Evolutionary conservation across 2,329 filamentous ascomycete species (phyloP), one percentile per base, ranked within the genome.

Genomic region (Leptoxyphium fumago): DNA sequence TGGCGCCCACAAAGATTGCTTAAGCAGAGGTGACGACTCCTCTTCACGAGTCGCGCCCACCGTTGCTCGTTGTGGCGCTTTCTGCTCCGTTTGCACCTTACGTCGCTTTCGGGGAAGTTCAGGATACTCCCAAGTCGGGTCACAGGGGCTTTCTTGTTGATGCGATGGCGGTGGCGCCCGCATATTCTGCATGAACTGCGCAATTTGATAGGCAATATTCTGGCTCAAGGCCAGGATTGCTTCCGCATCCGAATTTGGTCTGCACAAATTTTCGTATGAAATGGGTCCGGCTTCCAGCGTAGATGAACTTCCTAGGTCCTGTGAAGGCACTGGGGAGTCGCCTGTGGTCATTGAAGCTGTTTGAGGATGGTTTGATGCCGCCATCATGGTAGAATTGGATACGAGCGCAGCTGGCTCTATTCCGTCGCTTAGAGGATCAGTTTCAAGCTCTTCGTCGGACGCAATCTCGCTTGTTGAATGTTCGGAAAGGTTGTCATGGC

Each of bases 191-290:
- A 62, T 58, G 38, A 58, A 54, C 17, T 55, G 46, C 2, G 58
- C 56, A 41, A 63, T 54, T 43, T 61, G 57, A 14, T 53, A 52
- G 8, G 60, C 61, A 38, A 63, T 61, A 41, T 50, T 60, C 41
- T 55, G 52, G 29, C 60, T 57, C 10, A 64, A 49, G 10, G 54
- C 52, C 41, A 61, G 48, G 34, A 63, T 57, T n/a, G 51, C 52
- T 11, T 54, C 49, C 9, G 52, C 41, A 29, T 56, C 52, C 29
- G 13, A 10, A n/a, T 38, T 32, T 14, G 21, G 18, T 14, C 32
- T 17, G 5, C 40, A 21, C 13, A 47, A 41, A 30, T 29, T 8
- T 5, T 29, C 34, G 15, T 13, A 11, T 15, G 32, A 32, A 28
- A 14, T 18, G 15, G 36, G 42, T 15, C 38, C 39, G 26, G 39